Evolutionary conservation across 768 basidiomycete species (phyloP).

Genomic region (Lactifluus echinatus): DNA sequence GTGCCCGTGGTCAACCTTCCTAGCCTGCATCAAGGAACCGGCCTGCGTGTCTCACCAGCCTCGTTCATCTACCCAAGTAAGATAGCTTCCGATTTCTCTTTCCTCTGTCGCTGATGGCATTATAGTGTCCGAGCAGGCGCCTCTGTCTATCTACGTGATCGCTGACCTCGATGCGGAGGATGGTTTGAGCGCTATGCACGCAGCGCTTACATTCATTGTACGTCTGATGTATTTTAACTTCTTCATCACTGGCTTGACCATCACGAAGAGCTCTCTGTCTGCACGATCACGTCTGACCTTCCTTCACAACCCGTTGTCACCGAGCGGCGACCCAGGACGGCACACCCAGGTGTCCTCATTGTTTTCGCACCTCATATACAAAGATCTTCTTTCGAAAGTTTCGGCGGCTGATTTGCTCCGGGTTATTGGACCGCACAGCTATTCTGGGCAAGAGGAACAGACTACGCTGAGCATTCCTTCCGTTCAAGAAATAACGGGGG

Average conservation of each 20-base stretch:
- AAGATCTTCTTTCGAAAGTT: constrained; percentile 32
- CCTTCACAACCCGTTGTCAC: constrained; percentile 55
- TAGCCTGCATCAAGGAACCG: constrained; percentile 41
- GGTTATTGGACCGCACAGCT: constrained; percentile 29
- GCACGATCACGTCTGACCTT: constrained; percentile 59
- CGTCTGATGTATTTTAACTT: constrained; percentile 19
- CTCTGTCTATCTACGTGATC: constrained; percentile 54
- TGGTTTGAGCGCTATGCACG: constrained; percentile 51
- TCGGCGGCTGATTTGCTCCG: constrained; percentile 34
- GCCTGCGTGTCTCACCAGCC: constrained; percentile 33
- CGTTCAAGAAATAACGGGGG: constrained; percentile 30
- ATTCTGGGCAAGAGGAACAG: constrained; percentile 29
- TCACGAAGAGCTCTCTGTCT: constrained; percentile 31
- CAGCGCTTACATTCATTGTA: constrained; percentile 61
- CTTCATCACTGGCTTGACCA: constrained; percentile 1
- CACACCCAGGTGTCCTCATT: constrained; percentile 35
- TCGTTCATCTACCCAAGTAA: constrained; percentile 61
- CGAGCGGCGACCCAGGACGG: constrained; percentile 16
- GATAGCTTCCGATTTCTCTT: constrained; percentile 20
- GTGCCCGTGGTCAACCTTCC: constrained; percentile 48
- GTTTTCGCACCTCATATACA: constrained; percentile 42
- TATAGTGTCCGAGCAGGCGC: constrained; percentile 23
- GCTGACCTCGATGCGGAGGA: constrained; percentile 65
- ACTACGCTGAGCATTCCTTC: constrained; percentile 29
- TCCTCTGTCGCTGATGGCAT: constrained; percentile 23